phyloP scores from a whole-genome alignment of 2,329 filamentous ascomycete genomes.

The Fusarium succisae region DNA sequence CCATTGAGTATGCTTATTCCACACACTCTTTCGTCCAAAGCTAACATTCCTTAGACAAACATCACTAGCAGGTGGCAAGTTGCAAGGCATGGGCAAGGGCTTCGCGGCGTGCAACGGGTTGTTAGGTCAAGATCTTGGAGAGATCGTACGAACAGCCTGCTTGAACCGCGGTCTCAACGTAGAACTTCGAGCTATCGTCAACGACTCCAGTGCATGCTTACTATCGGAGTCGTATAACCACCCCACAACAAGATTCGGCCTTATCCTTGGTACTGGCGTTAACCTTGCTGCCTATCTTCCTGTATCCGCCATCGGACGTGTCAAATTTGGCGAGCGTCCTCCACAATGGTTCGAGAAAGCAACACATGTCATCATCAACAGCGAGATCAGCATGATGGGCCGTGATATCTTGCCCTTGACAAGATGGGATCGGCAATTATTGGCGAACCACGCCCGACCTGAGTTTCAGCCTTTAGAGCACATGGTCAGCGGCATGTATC shows the following conservation, averaged over 20 bases:
- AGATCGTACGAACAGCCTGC: conserved; percentile 66
- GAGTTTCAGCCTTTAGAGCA: conserved; percentile 71
- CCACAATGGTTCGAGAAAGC: conserved; percentile 65
- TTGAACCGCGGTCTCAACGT: conserved; percentile 60
- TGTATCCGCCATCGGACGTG: conserved; percentile 61
- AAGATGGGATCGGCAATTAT: conserved; percentile 67
- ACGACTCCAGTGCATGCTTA: conserved; percentile 74
- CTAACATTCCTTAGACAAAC: conserved; percentile 63
- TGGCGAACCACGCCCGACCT: conserved; percentile 62
- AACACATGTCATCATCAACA: conserved; percentile 72
- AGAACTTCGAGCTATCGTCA: conserved; percentile 68
- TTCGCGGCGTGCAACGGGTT: conserved; percentile 68
- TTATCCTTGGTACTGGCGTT: conserved; percentile 74
- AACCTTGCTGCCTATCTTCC: conserved; percentile 74
- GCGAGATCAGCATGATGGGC: conserved; percentile 74
- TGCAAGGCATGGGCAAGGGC: conserved; percentile 73
- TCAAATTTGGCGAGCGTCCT: conserved; percentile 67
- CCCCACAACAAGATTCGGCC: conserved; percentile 67
- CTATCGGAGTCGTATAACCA: conserved; percentile 71
- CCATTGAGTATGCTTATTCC: conserved; percentile 61
- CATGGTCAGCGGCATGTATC: conserved; percentile 71
- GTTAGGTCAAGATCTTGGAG: conserved; percentile 67
- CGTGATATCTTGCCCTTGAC: conserved; percentile 66
- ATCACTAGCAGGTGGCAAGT: conserved; percentile 66
- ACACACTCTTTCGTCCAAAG: neutral